Conservation (phyloP, 2,329 filamentous ascomycete species). For the Trichoderma pleuroti region DNA sequence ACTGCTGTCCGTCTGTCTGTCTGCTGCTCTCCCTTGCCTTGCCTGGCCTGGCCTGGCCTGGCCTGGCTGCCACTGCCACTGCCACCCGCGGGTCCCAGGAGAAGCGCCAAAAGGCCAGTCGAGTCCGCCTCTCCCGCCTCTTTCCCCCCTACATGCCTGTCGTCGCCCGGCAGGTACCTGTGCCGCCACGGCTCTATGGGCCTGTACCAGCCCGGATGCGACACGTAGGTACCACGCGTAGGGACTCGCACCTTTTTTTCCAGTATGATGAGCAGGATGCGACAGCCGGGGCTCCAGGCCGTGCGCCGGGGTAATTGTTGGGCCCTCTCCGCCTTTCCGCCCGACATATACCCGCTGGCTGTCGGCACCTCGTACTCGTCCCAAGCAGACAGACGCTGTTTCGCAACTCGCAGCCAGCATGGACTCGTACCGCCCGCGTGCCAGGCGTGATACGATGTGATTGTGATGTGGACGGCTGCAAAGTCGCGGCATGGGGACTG, state of each 20-base stretch:
- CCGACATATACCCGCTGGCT: constrained; percentile 1
- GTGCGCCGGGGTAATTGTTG: constrained; percentile 16
- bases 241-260: not conserved
- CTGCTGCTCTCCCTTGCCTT: not conserved
- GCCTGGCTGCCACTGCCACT: not conserved
- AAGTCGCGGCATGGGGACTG: not conserved
- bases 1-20: too few species aligned
- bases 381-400: not conserved
- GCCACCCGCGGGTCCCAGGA: not conserved
- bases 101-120: not conserved
- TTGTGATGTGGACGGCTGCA: not conserved
- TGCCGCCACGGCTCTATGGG: not conserved
- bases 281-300: constrained; percentile 14
- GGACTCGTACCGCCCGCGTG: not conserved
- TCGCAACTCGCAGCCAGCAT: not conserved
- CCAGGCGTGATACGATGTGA: not conserved
- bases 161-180: not conserved
- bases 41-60: not conserved
- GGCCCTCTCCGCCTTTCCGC: constrained; percentile 13
- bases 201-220: not conserved
- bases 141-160: not conserved
- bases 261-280: constrained; percentile 4
- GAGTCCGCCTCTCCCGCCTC: not conserved
- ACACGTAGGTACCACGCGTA: not conserved
- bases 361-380: not conserved